A percentile compares a stretch with the other conserved stretches of the same genome.
Evolutionary conservation across 768 basidiomycete species (phyloP).

Genomic region (Candolleomyces eurysporus): DNA sequence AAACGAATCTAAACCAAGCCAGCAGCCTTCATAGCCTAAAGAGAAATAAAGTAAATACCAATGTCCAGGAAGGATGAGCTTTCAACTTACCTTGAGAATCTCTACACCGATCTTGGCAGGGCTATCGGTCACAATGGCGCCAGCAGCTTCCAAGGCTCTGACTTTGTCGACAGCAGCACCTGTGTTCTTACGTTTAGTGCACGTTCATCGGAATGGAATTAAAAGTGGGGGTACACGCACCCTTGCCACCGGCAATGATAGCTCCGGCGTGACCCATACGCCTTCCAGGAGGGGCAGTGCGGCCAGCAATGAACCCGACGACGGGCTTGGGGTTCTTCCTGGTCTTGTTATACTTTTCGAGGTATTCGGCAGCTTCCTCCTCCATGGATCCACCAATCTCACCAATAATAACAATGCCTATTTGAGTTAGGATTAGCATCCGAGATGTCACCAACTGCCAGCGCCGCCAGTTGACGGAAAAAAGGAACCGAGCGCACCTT

Average conservation of each 20-base stretch:
- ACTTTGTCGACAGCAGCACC: conserved; percentile 95
- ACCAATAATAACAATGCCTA: conserved; percentile 96
- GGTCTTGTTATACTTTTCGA: conserved; percentile 91
- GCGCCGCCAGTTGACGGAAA: neutral
- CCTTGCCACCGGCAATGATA: conserved; percentile 97
- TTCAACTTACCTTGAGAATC: conserved; percentile 79
- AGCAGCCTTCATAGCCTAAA: conserved; percentile 76
- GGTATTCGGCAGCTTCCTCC: conserved; percentile 97
- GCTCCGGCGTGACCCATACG: conserved; percentile 99
- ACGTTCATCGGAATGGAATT: neutral
- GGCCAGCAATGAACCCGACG: conserved; percentile 96
- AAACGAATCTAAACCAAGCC: conserved; percentile 48
- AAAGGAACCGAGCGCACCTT: conserved; percentile 51
- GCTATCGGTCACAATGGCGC: conserved; percentile 90
- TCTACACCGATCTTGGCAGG: conserved; percentile 91
- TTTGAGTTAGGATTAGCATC: conserved; percentile 9
- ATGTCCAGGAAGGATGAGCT: neutral
- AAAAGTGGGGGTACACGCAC: conserved; percentile 32
- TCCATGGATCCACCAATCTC: conserved; percentile 99
- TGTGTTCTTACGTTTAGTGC: conserved; percentile 20
- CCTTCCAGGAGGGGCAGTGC: conserved; percentile 95
- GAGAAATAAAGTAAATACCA: conserved; percentile 7
- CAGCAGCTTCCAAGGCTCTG: conserved; percentile 83
- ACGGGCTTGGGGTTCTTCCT: conserved; percentile 88
- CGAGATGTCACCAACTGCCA: neutral